Evolutionary conservation across 2,329 filamentous ascomycete genomes (phyloP), one percentile per base, ranked within the genome.

Genomic region (Penicillium digitatum): DNA sequence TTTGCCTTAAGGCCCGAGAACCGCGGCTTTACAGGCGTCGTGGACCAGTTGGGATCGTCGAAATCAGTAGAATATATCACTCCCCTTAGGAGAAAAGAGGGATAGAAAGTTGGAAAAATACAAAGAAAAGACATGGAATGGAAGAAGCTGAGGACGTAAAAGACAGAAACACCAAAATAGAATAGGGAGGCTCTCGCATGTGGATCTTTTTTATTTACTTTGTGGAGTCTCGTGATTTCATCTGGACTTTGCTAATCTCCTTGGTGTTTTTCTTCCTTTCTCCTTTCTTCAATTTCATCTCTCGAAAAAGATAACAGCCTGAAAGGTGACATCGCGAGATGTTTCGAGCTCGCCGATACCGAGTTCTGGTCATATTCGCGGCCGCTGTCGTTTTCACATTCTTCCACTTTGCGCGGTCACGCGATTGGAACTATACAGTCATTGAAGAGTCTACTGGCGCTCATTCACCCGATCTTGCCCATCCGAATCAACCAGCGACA

Each of bases 381-480:
- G 66, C 74, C 51, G 66, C 77, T 52, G 67, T 74, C 18, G 60
- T 77, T 37, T 65, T 78, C 38, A 66, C 77, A 3, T 68, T 84
- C 50, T 77, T 83, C 63, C 79, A 80, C 60, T 82, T 83, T 59
- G 70, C 74, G 32, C 72, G 72, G 46, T 75, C 79, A 55, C 73
- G 72, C 55, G 69, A 76, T 52, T 76, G 74, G 70, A 54, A 22
- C 3, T 50, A 60, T 24, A 55, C 60, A 11, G 45, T 59, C 10
- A 54, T 62, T 37, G 58, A 64, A 43, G 34, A 56, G 45, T 38
- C 53, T 12, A 26, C 45, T 11, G 43, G 32, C 31, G 34, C 35
- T 18, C 55, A 56, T 12, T 24, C 59, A 34, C 35, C 56, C 7
- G 43, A 49, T 24, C 20, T 46, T 34, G 53, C 48, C 35, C 27